Conservation (phyloP, 176 grass and related monocot species). For the sorghum (Sorghum bicolor) region DNA sequence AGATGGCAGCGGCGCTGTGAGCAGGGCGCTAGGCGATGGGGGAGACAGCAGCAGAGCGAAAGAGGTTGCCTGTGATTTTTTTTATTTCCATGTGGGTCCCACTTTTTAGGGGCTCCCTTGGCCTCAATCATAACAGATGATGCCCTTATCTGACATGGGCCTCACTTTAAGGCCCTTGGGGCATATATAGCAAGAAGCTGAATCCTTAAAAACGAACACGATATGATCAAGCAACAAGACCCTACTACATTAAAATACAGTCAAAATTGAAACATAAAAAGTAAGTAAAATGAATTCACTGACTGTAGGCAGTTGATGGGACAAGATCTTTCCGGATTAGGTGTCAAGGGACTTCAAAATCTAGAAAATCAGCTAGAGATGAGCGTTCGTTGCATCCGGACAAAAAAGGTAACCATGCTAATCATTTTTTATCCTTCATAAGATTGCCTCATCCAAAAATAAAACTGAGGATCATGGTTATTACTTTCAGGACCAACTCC, state of each 20-base stretch:
- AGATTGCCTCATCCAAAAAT: conserved; percentile 12
- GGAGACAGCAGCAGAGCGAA: not conserved
- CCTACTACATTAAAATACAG: not conserved
- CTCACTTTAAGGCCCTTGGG: not conserved
- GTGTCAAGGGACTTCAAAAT: conserved; percentile 64
- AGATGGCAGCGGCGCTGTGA: not conserved
- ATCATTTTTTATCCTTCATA: not conserved
- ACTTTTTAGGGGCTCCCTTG: not conserved
- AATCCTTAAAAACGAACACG: not conserved
- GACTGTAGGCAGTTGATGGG: conserved; percentile 68
- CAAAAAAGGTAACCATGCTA: conserved; percentile 56
- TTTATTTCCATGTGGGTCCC: not conserved
- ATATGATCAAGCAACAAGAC: not conserved
- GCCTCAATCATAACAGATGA: not conserved
- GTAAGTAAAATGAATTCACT: not conserved
- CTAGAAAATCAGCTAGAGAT: conserved; percentile 73
- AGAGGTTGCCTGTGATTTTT: not conserved
- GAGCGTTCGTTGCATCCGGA: conserved; percentile 45
- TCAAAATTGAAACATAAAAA: not conserved
- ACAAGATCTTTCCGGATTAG: conserved; percentile 64
- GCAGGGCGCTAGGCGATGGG: not conserved
- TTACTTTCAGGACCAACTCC: conserved; percentile 65
- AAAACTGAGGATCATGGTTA: conserved; percentile 11
- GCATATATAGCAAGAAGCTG: not conserved
- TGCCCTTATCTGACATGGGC: not conserved